Conservation (phyloP, 2,329 filamentous ascomycete species). For the Nothopassalora personata region DNA sequence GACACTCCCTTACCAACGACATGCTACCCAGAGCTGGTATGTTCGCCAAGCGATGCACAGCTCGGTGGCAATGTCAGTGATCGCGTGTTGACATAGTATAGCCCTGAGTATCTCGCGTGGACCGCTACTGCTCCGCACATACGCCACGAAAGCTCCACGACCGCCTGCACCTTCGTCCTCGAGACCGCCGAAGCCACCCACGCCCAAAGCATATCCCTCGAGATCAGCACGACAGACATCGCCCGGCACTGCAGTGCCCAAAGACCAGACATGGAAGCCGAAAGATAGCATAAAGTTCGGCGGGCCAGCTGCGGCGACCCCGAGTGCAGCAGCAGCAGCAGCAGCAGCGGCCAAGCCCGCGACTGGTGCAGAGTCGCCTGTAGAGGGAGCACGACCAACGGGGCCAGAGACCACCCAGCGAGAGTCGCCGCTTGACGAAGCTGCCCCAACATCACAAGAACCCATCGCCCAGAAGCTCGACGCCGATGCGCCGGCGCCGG, state of each 20-base stretch:
- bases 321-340: conserved; percentile 15
- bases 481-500: conserved; percentile 27
- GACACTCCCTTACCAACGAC: background rate
- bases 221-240: conserved; percentile 29
- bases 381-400: conserved; percentile 32
- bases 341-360: conserved; percentile 16
- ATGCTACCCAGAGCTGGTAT: conserved; percentile 1
- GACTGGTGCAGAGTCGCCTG: conserved; percentile 18
- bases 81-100: background rate
- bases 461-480: conserved; percentile 29
- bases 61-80: background rate
- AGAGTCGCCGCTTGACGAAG: conserved; percentile 16
- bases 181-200: conserved; percentile 15
- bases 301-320: conserved; percentile 19
- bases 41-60: background rate
- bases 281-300: conserved; percentile 38
- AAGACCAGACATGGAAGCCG: conserved; percentile 39
- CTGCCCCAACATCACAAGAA: conserved; percentile 19
- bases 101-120: conserved; percentile 1
- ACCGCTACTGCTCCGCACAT: conserved; percentile 3
- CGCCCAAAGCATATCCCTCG: conserved; percentile 17
- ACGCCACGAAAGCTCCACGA: conserved; percentile 17
- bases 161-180: conserved; percentile 13
- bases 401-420: conserved; percentile 29
- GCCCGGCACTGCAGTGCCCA: conserved; percentile 28